Evolutionary conservation across 2,329 filamentous ascomycete genomes (phyloP), one percentile per base, ranked within the genome.

Genomic region (Aspergillus jensenii): DNA sequence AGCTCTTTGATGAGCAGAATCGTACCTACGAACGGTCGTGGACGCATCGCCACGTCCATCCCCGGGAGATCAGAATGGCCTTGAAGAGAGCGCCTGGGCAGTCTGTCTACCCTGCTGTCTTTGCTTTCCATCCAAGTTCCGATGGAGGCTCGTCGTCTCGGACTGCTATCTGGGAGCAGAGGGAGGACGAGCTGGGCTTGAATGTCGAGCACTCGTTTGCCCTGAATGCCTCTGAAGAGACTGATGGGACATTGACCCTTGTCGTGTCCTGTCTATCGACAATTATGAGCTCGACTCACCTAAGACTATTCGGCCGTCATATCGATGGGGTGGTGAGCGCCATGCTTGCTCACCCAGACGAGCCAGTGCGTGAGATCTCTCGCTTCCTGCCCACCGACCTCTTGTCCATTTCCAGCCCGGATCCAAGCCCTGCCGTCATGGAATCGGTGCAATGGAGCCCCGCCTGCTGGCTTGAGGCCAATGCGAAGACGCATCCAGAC

Each of bases 191-290:
- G 6, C 60, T 76, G 21, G 67, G 69, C 1, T 67, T 78, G 14
- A 67, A 70, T 39, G 76, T 78, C 6, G 76, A 78, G 50, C 76
- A 78, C 57, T 67, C 74, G 0, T 66, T 78, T 59, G 76, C 76
- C 4, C 63, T 78, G 46, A 77, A 78, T 44, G 67, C 74, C 0
- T 74, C 72, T 39, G 61, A 69, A 35, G 48, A 55, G 17, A 19
- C 31, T 0, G 58, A 66, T 27, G 68, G 63, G 6, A 51, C 55
- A 12, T 41, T 74, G 1, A 27, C 60, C 1, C 47, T 74, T 21
- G 68, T 71, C 27, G 64, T 68, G 2, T 65, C 66, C 49, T 51
- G 62, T 11, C 25, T 71, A 9, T 68, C 73, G 4, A 11, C 62
- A 66, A 61, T 31, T 45, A 47, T 2, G 61, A 65, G n/a, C 27